Evolutionary conservation across 2,329 filamentous ascomycete genomes (phyloP).

Genomic region (Colletotrichum orchidophilum): DNA sequence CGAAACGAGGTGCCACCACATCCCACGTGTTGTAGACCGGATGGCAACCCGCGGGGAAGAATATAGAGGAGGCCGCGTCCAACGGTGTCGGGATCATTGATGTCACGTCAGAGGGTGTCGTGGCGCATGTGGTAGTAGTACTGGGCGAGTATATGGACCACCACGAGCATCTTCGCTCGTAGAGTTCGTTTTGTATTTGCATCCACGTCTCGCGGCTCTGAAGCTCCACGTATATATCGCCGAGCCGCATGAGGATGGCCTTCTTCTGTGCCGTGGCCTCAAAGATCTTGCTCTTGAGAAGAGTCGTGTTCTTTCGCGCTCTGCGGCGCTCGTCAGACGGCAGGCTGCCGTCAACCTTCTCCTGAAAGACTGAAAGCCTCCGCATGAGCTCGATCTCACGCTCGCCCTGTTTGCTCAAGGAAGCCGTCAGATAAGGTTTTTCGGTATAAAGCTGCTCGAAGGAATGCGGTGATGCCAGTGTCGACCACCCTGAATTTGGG

Average conservation of each 20-base stretch:
- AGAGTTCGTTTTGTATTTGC: slow-evolving; percentile 41
- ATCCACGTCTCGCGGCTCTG: slow-evolving; percentile 53
- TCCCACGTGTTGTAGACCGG: slow-evolving; percentile 4
- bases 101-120: slow-evolving; percentile 3
- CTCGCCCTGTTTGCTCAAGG: slow-evolving; percentile 51
- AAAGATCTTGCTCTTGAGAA: slow-evolving; percentile 54
- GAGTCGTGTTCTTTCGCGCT: slow-evolving; percentile 52
- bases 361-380: slow-evolving; percentile 49
- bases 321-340: slow-evolving; percentile 38
- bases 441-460: slow-evolving; percentile 57
- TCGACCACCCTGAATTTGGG: slow-evolving; percentile 28
- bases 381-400: slow-evolving; percentile 50
- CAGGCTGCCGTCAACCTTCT: slow-evolving; percentile 36
- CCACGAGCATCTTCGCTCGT: slow-evolving; percentile 2
- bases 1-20: neutral
- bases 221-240: slow-evolving; percentile 60
- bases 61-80: slow-evolving; percentile 42
- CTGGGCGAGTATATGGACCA: slow-evolving; percentile 13
- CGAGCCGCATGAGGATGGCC: slow-evolving; percentile 54
- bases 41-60: slow-evolving; percentile 40
- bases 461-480: slow-evolving; percentile 48
- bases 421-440: slow-evolving; percentile 53
- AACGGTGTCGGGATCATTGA: slow-evolving; percentile 38
- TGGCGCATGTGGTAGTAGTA: neutral
- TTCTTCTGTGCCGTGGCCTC: slow-evolving; percentile 57